Base-by-base conservation (phyloP, 1,139 yeast species). In the Yarrowia galli region DNA sequence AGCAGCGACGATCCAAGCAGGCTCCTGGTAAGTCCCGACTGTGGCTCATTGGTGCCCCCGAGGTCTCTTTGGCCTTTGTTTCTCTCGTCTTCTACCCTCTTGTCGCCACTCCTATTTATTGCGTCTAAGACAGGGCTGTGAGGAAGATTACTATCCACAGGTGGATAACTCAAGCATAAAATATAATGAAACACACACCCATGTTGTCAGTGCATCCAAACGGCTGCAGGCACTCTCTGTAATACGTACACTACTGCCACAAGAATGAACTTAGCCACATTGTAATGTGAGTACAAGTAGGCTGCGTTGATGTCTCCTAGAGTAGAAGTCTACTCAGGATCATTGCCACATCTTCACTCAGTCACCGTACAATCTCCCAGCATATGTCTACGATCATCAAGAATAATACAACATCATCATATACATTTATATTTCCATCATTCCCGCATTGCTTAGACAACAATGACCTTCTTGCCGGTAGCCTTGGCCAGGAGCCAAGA, bases 401-500 rank as follows among this genome's bases (percentile, higher is more conserved):
- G 9, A 20, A 51, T 16, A 25, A 40, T 56, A 25, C 48, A 56
- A 42, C 38, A 40, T 42, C 63, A 53, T 53, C 60, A 53, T 51
- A 56, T 56, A 60, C 51, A 53, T 35, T 53, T 36, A 38, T 53
- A 38, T 53, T 20, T 32, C 42, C 65, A n/a, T 32, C 49, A 15
- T 3, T 16, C 15, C 12, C 15, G 10, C n/a, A 3, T 35, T 51
- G 40, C 15, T 60, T 61, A 61, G 15, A 61, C 46, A 46, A 61
- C 46, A 61, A 61, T 61, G 46, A 61, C 66, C 66, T 61, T 61
- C 66, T 61, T 61, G 43, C 58, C 49, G 12, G 65, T 63, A 40
- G 66, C 58, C 40, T 56, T 58, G 65, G 54, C 45, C 22, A 43
- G 56, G 32, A 46, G 54, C 58, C 48, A 46, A 56, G 56, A 49